A percentile compares a stretch with the other conserved stretches of the same genome.
These are phyloP conservation scores for Suhomyces prunicola DNA, from an alignment of 805 yeast genomes.

Conservation along the genomic window DNA sequence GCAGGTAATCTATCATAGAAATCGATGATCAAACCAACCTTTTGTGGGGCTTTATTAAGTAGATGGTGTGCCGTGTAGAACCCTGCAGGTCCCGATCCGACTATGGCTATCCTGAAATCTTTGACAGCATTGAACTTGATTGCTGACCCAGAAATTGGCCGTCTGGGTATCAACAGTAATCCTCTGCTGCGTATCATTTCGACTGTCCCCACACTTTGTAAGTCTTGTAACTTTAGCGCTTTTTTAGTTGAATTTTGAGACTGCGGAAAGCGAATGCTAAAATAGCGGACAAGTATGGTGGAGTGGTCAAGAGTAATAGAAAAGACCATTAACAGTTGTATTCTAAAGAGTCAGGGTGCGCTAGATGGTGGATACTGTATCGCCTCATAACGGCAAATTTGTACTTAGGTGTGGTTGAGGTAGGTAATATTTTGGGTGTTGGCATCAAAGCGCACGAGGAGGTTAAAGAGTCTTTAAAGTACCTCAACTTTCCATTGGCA, in stretches of 20 bases:
- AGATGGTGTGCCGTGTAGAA: slow-evolving; percentile 83
- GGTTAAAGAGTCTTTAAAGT: too few relatives aligned
- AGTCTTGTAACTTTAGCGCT: not conserved
- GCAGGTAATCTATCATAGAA: slow-evolving; percentile 82
- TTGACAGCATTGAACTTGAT: not conserved
- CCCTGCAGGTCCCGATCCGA: slow-evolving; percentile 97
- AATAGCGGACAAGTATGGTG: not conserved
- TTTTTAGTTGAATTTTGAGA: not conserved
- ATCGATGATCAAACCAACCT: slow-evolving; percentile 47
- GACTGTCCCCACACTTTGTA: not conserved
- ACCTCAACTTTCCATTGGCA: slow-evolving; percentile 59
- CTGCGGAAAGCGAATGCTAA: not conserved
- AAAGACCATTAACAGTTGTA: too few relatives aligned
- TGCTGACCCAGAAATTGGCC: not conserved
- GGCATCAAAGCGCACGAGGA: too few relatives aligned
- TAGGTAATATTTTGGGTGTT: too few relatives aligned
- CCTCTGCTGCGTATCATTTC: not conserved
- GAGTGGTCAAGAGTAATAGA: not conserved
- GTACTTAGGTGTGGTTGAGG: too few relatives aligned
- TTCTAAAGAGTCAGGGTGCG: too few relatives aligned
- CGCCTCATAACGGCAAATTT: too few relatives aligned
- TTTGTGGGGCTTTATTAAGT: slow-evolving; percentile 43
- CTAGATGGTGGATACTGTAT: too few relatives aligned
- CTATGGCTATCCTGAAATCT: slow-evolving; percentile 57
- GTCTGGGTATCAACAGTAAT: not conserved